phyloP scores from a whole-genome alignment of 139 green algal genomes.

The Closterium sp. region DNA sequence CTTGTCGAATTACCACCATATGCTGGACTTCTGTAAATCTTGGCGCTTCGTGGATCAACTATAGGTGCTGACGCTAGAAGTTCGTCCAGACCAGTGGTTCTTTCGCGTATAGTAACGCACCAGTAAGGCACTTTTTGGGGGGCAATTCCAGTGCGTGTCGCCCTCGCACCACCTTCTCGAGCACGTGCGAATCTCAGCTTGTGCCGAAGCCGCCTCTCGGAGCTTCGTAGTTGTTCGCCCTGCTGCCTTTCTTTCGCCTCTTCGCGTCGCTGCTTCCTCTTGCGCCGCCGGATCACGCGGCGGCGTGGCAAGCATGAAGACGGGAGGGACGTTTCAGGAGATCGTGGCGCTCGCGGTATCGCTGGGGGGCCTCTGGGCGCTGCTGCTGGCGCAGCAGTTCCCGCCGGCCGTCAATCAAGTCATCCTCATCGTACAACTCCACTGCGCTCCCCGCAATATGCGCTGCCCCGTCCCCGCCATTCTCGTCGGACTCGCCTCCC shows the following conservation, averaged over 20 bases:
- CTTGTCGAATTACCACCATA: too few species aligned
- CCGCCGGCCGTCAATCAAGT: not conserved
- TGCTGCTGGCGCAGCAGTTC: not conserved
- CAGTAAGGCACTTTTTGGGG: not conserved
- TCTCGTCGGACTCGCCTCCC: not conserved
- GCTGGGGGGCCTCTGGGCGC: not conserved
- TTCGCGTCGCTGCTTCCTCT: not conserved
- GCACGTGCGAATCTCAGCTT: not conserved
- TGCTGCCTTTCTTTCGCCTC: not conserved
- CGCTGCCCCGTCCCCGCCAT: too few species aligned
- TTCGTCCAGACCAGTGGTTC: not conserved
- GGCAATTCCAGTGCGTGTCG: not conserved
- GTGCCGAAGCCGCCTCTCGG: not conserved
- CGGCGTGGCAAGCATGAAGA: not conserved
- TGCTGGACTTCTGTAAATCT: not conserved
- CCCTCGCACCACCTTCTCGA: not conserved
- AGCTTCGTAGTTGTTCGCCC: not conserved
- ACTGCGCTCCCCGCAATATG: not conserved
- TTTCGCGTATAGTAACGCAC: not conserved
- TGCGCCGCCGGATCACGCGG: not conserved
- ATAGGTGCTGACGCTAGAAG: too few species aligned
- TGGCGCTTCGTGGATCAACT: not conserved
- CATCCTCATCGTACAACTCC: not conserved
- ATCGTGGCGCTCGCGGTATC: not conserved
- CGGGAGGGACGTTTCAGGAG: not conserved